Percentiles rank a stretch among this genome's conserved stretches.
Conservation (phyloP, 176 grass and related monocot species). For the Lolium perenne region DNA sequence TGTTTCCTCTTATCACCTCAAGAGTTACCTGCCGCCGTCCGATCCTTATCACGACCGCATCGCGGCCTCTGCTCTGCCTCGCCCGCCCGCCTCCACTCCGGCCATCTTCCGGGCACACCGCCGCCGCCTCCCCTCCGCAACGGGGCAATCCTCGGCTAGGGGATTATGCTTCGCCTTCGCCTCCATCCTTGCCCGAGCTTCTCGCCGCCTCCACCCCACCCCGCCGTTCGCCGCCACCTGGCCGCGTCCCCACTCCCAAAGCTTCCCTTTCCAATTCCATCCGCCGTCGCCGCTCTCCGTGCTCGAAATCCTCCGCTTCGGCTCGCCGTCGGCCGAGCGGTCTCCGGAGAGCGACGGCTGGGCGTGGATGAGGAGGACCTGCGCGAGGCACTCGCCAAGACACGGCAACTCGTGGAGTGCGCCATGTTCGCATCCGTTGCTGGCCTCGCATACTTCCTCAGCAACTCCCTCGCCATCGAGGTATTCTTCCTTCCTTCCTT, state of each 20-base stretch:
- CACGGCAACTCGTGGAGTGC: constrained; percentile 88
- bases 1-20: constrained; percentile 8
- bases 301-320: not conserved
- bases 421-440: constrained; percentile 91
- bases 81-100: not conserved
- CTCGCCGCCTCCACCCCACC: not conserved
- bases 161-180: constrained; percentile 21
- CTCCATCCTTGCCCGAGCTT: not conserved
- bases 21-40: constrained; percentile 22
- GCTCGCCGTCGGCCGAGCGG: not conserved
- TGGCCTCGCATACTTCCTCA: constrained; percentile 85
- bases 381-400: constrained; percentile 54
- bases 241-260: not conserved
- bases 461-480: constrained; percentile 85
- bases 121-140: not conserved
- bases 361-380: constrained; percentile 34
- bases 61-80: not conserved
- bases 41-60: constrained; percentile 47
- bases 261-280: not conserved
- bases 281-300: not conserved
- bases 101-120: not conserved
- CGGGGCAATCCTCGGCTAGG: not conserved
- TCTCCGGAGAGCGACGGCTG: not conserved
- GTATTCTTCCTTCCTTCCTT: constrained; percentile 35
- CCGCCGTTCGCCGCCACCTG: not conserved